A percentile compares a stretch with the other conserved stretches of the same genome.
phyloP scores from a whole-genome alignment of 2,329 filamentous ascomycete species.

The Fusarium staphyleae region DNA sequence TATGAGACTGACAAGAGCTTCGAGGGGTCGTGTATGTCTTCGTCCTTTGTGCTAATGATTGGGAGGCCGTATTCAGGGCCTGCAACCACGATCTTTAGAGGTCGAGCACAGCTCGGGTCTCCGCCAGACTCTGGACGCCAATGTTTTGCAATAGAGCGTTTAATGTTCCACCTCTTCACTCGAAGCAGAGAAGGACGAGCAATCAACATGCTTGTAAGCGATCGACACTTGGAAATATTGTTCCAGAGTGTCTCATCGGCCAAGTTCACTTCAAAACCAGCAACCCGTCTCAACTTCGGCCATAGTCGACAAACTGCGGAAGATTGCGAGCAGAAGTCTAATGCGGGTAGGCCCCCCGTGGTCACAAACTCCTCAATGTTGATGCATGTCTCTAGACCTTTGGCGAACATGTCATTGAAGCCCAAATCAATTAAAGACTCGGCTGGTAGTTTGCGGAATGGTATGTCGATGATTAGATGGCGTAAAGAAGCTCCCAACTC shows the following conservation, averaged over 20 bases:
- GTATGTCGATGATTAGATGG: slow-evolving; percentile 24
- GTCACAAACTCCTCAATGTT: slow-evolving; percentile 29
- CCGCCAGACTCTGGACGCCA: slow-evolving; percentile 23
- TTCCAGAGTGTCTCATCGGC: slow-evolving; percentile 22
- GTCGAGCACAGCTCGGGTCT: slow-evolving; percentile 21
- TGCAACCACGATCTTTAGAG: slow-evolving; percentile 18
- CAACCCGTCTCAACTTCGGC: slow-evolving; percentile 19
- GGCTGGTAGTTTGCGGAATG: slow-evolving; percentile 11
- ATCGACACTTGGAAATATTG: slow-evolving; percentile 13
- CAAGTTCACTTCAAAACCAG: slow-evolving; percentile 25
- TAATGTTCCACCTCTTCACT: slow-evolving; percentile 23
- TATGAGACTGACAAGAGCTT: slow-evolving; percentile 7
- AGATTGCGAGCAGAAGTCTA: slow-evolving; percentile 24
- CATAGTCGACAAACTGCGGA: slow-evolving; percentile 8
- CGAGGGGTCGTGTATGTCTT: slow-evolving; percentile 4
- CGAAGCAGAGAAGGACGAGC: slow-evolving; percentile 16
- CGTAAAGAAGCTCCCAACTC: slow-evolving; percentile 13
- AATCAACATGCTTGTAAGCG: slow-evolving; percentile 12
- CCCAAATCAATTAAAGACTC: slow-evolving; percentile 3
- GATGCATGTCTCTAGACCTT: slow-evolving; percentile 2
- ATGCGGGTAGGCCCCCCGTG: slow-evolving; percentile 7
- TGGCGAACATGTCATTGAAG: not conserved
- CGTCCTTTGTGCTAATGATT: slow-evolving; percentile 4
- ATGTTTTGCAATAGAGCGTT: slow-evolving; percentile 8
- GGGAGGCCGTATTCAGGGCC: slow-evolving; percentile 24